Base-by-base conservation (phyloP, 805 yeast species). In the Phaffomyces antillensis region DNA sequence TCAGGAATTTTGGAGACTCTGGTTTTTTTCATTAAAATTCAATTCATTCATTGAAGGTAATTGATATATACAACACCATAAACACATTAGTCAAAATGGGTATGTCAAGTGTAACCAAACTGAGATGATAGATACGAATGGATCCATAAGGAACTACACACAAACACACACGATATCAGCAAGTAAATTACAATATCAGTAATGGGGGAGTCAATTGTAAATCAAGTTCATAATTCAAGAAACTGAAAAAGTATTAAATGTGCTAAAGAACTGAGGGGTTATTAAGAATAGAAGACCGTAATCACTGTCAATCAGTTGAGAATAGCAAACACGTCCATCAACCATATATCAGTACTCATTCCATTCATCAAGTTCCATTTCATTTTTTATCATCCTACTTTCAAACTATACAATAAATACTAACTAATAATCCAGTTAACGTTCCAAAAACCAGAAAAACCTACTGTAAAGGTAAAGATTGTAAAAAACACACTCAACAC, bases 381-480 rank as follows among this genome's bases (percentile, higher is more conserved):
- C 23, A 20, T 20, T 20, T 20, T 20, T 28, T 10, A 28, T 28
- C 15, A 6, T 31, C 33, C 13, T n/a, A 13, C 13, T 6, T 7
- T 15, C 17, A 15, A 31, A 31, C 3, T 13, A 15, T 6, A 7
- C 3, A n/a, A 32, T 20, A 31, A 7, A 31, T 56, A 58, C 62
- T 58, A 58, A 58, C 62, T 28, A 28, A 49, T n/a, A n/a, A 7
- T 26, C 20, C 71, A 91, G 99, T 93, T 81, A 93, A 93, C 95
- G 95, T 93, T 80, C 99, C 99, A 81, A 93, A 93, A 86, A 90
- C 97, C 78, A 90, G 98, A 86, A 89, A 86, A 81, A 93, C 99
- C 75, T 93, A 86, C 89, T 93, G 99, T 82, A 91, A 90, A 81
- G 97, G 97, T 80, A 93, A 86, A 81, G 81, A 81, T 72, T 93